These are phyloP conservation scores for Eucalyptus melliodora DNA, from an alignment of 345 rosid species.

Conservation along the genomic window DNA sequence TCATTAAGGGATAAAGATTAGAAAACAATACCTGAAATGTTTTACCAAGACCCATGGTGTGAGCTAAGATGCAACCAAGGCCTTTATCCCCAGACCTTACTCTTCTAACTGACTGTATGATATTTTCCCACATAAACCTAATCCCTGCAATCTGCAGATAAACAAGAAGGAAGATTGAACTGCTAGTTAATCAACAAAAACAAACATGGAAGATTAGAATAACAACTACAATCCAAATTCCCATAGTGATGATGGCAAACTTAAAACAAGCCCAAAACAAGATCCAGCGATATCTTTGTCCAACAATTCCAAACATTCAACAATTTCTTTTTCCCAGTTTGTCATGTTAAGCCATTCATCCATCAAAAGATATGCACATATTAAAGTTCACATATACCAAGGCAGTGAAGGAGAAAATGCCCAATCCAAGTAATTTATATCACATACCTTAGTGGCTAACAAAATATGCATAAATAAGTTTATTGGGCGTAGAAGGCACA, in stretches of 20 bases:
- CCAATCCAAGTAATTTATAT: neutral
- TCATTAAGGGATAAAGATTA: neutral
- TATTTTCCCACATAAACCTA: slow-evolving; percentile 98
- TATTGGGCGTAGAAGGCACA: neutral
- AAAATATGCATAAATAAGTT: neutral
- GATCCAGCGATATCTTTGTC: neutral
- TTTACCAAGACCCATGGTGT: slow-evolving; percentile 99
- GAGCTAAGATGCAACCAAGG: slow-evolving; percentile 98
- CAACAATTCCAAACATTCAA: neutral
- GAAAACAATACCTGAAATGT: slow-evolving; percentile 73
- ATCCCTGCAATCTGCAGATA: slow-evolving; percentile 79
- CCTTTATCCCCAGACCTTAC: slow-evolving; percentile 93
- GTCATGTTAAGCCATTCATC: neutral
- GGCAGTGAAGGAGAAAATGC: neutral
- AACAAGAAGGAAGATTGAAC: neutral
- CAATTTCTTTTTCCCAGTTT: neutral
- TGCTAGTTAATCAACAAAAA: neutral
- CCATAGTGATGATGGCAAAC: neutral
- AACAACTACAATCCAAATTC: neutral
- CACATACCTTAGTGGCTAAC: neutral
- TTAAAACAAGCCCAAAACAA: neutral
- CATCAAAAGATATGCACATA: neutral
- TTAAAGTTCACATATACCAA: neutral
- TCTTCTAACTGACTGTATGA: slow-evolving; percentile 73
- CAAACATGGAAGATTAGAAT: neutral